A percentile compares a stretch with the other conserved stretches of the same genome.
These are phyloP conservation scores for Stenocarpella maydis DNA, from an alignment of 2,329 filamentous ascomycete species.

Conservation along the genomic window DNA sequence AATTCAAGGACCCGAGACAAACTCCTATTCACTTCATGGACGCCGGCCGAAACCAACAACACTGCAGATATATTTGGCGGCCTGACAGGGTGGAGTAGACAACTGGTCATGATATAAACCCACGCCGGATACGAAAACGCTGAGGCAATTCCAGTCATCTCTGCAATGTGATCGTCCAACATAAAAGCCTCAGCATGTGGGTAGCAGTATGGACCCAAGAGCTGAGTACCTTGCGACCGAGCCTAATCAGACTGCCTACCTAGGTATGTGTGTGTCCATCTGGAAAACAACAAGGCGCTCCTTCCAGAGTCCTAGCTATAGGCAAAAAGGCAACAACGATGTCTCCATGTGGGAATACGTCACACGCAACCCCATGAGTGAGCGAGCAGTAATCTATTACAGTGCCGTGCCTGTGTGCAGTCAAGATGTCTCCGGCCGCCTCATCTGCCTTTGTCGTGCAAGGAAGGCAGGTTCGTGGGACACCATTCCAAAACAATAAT, in stretches of 20 bases:
- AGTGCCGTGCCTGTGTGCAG: neutral
- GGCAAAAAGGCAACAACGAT: neutral
- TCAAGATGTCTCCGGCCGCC: neutral
- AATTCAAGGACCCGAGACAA: slow-evolving; percentile 3
- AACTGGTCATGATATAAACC: neutral
- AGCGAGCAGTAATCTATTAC: neutral
- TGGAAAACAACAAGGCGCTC: neutral
- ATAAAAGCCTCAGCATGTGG: no score
- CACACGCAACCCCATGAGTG: neutral
- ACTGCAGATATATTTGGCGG: no score
- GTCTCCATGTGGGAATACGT: neutral
- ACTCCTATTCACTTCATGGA: neutral
- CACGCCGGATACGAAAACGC: neutral
- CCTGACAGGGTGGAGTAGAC: neutral
- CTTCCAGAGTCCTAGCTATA: neutral
- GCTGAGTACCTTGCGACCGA: neutral
- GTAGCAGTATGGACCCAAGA: no score
- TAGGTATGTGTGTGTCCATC: neutral
- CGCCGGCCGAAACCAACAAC: no score
- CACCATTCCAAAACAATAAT: neutral
- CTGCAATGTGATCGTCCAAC: no score
- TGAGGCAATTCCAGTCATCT: neutral
- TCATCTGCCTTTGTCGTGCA: neutral
- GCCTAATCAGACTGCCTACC: no score
- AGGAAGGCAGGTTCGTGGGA: neutral